These are phyloP conservation scores for Onygenales sp. DNA, from an alignment of 2,329 filamentous ascomycete species.

Conservation along the genomic window DNA sequence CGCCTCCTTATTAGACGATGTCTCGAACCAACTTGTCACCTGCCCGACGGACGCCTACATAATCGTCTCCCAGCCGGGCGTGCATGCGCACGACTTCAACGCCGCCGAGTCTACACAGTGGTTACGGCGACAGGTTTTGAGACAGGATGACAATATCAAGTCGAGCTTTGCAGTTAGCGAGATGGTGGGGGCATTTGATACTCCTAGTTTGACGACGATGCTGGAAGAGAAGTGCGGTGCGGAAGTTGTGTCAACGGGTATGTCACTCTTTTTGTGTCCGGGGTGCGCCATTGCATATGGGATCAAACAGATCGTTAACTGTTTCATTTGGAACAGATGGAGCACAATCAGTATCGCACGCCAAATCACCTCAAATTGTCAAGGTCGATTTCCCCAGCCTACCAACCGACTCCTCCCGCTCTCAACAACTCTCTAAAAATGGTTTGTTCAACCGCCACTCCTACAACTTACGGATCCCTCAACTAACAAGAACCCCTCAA, in stretches of 20 bases:
- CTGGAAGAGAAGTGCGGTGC: slow-evolving; percentile 42
- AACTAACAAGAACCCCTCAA: slow-evolving; percentile 10
- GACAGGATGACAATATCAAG: slow-evolving; percentile 41
- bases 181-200: slow-evolving; percentile 42
- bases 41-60: slow-evolving; percentile 72
- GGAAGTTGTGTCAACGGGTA: slow-evolving; percentile 28
- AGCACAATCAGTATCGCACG: not conserved
- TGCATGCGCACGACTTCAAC: slow-evolving; percentile 60
- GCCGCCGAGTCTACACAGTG: slow-evolving; percentile 43
- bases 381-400: slow-evolving; percentile 37
- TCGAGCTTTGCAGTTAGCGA: slow-evolving; percentile 46
- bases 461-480: not conserved
- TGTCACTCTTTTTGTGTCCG: slow-evolving; percentile 12
- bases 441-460: slow-evolving; percentile 22
- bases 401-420: slow-evolving; percentile 24
- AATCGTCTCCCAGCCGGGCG: slow-evolving; percentile 65
- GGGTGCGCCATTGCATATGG: too few species aligned
- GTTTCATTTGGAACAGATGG: not conserved
- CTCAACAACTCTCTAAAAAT: slow-evolving; percentile 32
- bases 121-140: slow-evolving; percentile 43
- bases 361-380: slow-evolving; percentile 32
- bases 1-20: slow-evolving; percentile 30
- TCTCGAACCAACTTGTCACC: slow-evolving; percentile 43
- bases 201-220: slow-evolving; percentile 29
- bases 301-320: not conserved